Conservation (phyloP, 208 protist species). For the Trichomonas tenax region DNA sequence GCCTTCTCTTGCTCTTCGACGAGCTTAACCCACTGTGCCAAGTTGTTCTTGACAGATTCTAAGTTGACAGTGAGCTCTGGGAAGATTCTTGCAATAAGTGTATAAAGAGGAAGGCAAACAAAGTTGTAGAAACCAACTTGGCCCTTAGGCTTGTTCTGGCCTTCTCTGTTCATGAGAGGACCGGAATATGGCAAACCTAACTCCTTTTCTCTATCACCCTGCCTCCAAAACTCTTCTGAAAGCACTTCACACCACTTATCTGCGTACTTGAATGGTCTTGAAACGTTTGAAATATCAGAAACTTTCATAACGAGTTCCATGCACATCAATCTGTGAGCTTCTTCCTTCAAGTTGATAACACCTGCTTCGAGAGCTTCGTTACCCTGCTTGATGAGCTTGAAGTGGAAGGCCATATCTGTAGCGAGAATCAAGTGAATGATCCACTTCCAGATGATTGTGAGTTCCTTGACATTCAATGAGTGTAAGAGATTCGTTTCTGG, state of each 20-base stretch:
- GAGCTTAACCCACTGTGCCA: background rate
- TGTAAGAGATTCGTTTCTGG: slow-evolving; percentile 32
- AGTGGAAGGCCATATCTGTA: slow-evolving; percentile 47
- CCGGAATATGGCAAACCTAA: background rate
- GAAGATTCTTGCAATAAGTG: background rate
- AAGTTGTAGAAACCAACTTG: background rate
- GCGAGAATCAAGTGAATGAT: slow-evolving; percentile 42
- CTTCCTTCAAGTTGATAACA: background rate
- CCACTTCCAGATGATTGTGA: slow-evolving; percentile 28
- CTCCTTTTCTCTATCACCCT: background rate
- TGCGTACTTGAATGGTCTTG: background rate
- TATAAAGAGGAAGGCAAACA: background rate
- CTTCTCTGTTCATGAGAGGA: background rate
- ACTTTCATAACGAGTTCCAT: slow-evolving; percentile 2
- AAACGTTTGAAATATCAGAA: background rate
- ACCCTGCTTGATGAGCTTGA: slow-evolving; percentile 26
- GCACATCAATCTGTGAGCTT: background rate
- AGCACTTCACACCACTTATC: background rate
- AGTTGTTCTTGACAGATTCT: background rate
- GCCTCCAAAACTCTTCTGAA: background rate
- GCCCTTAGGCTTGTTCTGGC: background rate
- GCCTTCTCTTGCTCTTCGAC: background rate
- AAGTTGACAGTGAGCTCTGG: background rate
- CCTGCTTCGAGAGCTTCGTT: slow-evolving; percentile 7
- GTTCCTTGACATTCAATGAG: slow-evolving; percentile 26